Percentiles rank a stretch among this genome's conserved stretches.
These are phyloP conservation scores for Penicillium parvum DNA, from an alignment of 495 filamentous ascomycete genomes.

Conservation along the genomic window DNA sequence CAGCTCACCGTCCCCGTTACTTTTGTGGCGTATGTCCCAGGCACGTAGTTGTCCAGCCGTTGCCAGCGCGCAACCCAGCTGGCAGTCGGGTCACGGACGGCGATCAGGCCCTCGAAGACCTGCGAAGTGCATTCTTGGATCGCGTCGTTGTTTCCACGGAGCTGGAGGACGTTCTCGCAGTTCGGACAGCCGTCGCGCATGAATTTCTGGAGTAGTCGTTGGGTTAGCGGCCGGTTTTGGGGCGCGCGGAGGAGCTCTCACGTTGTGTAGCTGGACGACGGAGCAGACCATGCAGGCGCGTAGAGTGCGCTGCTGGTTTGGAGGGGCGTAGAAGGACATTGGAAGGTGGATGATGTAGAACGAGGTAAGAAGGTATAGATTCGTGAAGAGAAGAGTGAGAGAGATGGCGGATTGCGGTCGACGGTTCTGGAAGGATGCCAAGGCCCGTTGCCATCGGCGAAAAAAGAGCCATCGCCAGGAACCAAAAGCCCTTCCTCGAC, in stretches of 20 bases:
- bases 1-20: conserved; percentile 67
- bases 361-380: too few relatives aligned
- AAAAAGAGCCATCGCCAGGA: conserved; percentile 23
- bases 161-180: conserved; percentile 85
- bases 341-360: conserved; percentile 1
- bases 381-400: conserved; percentile 4
- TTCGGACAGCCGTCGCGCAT: conserved; percentile 86
- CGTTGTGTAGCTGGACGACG: conserved; percentile 74
- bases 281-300: conserved; percentile 99
- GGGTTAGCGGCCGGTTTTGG: conserved; percentile 1
- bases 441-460: conserved; percentile 26
- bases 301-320: conserved; percentile 68
- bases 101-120: conserved; percentile 87
- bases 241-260: conserved; percentile 39
- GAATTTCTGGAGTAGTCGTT: conserved; percentile 56
- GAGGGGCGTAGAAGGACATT: conserved; percentile 56
- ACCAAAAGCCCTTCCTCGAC: conserved; percentile 4
- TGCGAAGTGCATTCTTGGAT: conserved; percentile 92
- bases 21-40: conserved; percentile 89
- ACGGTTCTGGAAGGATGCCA: conserved; percentile 25
- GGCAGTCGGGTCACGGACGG: conserved; percentile 66
- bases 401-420: conserved; percentile 8
- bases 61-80: conserved; percentile 96
- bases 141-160: conserved; percentile 69
- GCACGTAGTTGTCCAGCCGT: conserved; percentile 78